Conservation (phyloP, 2,329 filamentous ascomycete genomes). For the Zymoseptoria crescenta region DNA sequence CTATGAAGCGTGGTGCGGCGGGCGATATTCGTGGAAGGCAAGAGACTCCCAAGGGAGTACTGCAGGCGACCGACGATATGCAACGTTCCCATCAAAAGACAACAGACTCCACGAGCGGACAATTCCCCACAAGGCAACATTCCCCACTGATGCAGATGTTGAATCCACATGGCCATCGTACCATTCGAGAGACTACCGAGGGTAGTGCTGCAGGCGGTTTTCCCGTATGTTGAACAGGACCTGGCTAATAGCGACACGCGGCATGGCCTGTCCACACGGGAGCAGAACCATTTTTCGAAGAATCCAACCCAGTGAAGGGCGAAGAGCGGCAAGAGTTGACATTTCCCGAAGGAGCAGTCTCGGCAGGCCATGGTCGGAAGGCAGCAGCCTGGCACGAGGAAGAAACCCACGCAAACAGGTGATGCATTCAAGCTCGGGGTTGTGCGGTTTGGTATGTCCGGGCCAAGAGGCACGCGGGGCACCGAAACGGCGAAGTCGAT, state of each 20-base stretch:
- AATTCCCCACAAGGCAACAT: background rate
- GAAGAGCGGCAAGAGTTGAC: background rate
- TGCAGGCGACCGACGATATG: background rate
- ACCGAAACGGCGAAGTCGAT: background rate
- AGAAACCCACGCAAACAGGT: background rate
- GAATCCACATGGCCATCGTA: background rate
- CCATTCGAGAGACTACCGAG: background rate
- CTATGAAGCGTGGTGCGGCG: background rate
- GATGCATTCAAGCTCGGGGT: background rate
- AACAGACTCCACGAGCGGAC: background rate
- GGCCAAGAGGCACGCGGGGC: no score
- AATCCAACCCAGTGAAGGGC: background rate
- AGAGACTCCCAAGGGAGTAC: background rate
- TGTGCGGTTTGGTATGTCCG: background rate
- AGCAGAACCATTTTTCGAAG: background rate
- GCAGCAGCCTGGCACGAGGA: background rate
- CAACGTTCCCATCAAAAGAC: background rate
- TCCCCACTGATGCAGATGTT: background rate
- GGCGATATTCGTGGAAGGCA: background rate
- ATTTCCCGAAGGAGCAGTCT: background rate
- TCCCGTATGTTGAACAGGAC: background rate
- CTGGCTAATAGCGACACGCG: background rate
- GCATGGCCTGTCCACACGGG: background rate
- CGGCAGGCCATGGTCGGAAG: background rate
- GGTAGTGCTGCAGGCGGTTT: background rate